Evolutionary conservation across 345 rosid genomes (phyloP), one percentile per base, ranked within the genome.

Genomic region (Trapa incisa): DNA sequence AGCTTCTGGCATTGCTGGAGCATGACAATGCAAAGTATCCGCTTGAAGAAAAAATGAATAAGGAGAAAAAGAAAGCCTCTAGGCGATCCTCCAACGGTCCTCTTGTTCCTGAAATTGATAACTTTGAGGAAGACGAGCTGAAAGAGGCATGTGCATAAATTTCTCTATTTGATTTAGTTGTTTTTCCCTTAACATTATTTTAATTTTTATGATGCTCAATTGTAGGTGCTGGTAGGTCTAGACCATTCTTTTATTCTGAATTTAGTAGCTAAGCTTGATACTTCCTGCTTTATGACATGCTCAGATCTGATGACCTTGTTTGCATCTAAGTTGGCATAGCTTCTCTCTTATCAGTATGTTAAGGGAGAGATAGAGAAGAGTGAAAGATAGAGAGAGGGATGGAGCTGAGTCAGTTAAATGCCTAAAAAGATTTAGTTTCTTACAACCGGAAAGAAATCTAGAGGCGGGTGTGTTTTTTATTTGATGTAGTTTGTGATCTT

Each of bases 1-100:
- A 91, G 84, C 89, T 95, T 70, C 78, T 95, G 6, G 68, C 72
- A 61, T 79, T 95, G 71, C 81, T 95, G 45, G 96, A 89, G 78
- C 96, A 91, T 71, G 99, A 95, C 75, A 89, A 86, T 87, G 92
- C 94, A 64, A 91, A 95, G 77, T 95, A 95, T 81, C 99, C 96
- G 22, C 88, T 91, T 73, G 94, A 87, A 56, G 97, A 79, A 65
- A 91, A 87, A 78, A 67, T 64, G 47, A 79, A 39, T 22, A 85
- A 72, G 77, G 91, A 84, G 80, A 95, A 86, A 74, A 89, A 81
- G 88, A 91, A 95, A 78, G 92, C 85, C 65, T 72, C 45, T 69
- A 94, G 89, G 78, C 83, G 80, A 56, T 74, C 85, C 67, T 80
- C 84, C 41, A 89, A 76, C 71, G 87, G 82, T 64, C 69, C 61